Base-by-base conservation (phyloP, 805 yeast species). In the Metschnikowia proteae region DNA sequence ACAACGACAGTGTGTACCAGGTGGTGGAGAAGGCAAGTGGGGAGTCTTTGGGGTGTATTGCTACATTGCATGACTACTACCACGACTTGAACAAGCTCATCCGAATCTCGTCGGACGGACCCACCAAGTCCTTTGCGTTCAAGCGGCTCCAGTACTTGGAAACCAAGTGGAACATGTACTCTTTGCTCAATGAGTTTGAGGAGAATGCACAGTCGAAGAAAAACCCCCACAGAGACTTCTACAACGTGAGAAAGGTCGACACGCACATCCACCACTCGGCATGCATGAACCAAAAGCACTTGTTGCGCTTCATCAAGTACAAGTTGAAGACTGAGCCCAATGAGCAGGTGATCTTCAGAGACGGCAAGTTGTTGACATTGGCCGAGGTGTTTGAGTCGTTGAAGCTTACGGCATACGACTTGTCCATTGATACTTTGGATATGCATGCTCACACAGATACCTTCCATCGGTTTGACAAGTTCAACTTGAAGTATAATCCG, bases 361-460 rank as follows among this genome's bases (percentile, higher is more conserved):
- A 94, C 71, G 96, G 92, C 17, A 83, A 88, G 63, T 80, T 89
- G 6, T 77, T 94, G 61, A 86, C 97, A 0, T 76, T 94, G 56
- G 80, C 76, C n/a, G 85, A 92, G 64, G 99, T 94, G 42, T 94
- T 94, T 70, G 80, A 90, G 62, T 90, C 98, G 33, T 78, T 94
- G 65, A 84, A 88, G 48, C 77, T 94, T 51, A 85, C 96, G 0
- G 98, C 97, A 1, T 94, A 95, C 64, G 99, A 94, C 64, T 75
- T 94, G 50, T 86, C 96, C 49, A 94, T 94, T 60, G 99, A 94
- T 62, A 95, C 99, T 1, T 77, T 94, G 57, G 99, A 94, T 68
- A 94, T 94, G 99, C 99, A 94, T 68, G 99, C 99, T 4, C 99
- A 94, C 67, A 87, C 91, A 55, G 99, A 94, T 62, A 87, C 98